Evolutionary conservation across 2,329 filamentous ascomycete species (phyloP).

Genomic region (Stagonosporopsis rhizophila): DNA sequence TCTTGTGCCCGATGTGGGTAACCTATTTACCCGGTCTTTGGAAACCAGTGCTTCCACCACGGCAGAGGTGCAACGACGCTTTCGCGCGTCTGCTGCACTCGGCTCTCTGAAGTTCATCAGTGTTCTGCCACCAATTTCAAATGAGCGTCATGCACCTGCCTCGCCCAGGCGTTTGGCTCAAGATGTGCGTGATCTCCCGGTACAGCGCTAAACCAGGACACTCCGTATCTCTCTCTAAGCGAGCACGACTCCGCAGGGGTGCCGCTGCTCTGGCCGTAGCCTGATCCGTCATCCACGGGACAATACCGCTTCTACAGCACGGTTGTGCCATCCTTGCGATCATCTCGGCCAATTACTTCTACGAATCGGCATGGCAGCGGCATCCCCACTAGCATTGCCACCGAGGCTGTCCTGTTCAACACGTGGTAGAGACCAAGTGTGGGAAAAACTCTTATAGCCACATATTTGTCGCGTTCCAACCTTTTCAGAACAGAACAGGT

Average conservation of each 20-base stretch:
- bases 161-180: conserved; percentile 32
- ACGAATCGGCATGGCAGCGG: conserved; percentile 34
- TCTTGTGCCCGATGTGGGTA: conserved; percentile 34
- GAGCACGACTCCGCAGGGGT: conserved; percentile 41
- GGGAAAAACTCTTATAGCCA: neutral
- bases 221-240: conserved; percentile 35
- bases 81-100: neutral
- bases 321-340: conserved; percentile 38
- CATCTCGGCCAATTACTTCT: conserved; percentile 32
- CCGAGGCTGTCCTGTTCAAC: conserved; percentile 21
- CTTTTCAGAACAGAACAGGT: neutral
- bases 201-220: conserved; percentile 17
- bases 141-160: conserved; percentile 1
- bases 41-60: conserved; percentile 18
- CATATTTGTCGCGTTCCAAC: neutral
- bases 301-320: conserved; percentile 33
- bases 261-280: conserved; percentile 30
- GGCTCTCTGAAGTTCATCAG: neutral
- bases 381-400: conserved; percentile 26
- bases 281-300: conserved; percentile 35
- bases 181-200: conserved; percentile 47
- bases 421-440: neutral
- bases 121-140: neutral
- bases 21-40: conserved; percentile 31
- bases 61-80: neutral